Base-by-base conservation (phyloP, 73 alveolate species). In the Blepharisma stoltei region DNA sequence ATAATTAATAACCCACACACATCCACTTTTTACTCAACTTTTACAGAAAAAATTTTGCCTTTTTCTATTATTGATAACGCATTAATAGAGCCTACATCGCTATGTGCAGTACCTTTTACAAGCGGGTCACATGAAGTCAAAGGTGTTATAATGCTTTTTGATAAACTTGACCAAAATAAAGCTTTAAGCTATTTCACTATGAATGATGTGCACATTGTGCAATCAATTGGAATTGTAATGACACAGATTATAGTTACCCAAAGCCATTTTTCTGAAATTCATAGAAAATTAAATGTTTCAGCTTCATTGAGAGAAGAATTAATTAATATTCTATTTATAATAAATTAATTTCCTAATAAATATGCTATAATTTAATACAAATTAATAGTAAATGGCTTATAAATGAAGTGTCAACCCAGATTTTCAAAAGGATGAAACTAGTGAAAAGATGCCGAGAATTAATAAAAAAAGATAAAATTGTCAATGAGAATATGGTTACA, bases 1-100 rank as follows among this genome's bases (percentile, higher is more conserved):
- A 32, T 32, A 32, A 32, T 60, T 60, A 60, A n/a, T 20, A 60
- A 60, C 45, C 73, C 73, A 14, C 73, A 60, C 45, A 60, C 73
- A 18, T 60, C 73, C 45, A 25, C 73, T 18, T 25, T 60, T 20
- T 60, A 60, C 23, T n/a, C 73, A 9, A 60, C 14, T 1, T 60
- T 60, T 60, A n/a, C 73, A 14, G 46, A 8, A 25, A 60, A 60
- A 60, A n/a, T 60, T 25, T 11, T 14, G 23, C 46, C 46, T 18
- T 60, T 60, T 60, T 60, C 73, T 14, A 25, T 60, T 14, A n/a
- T 60, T 32, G 41, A 32, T 32, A 32, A 32, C 41, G 41, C 3
- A 32, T 32, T 32, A 32, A 32, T 32, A 32, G 41, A 32, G 0
- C 41, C 41, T 32, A 32, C 41, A 32, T 32, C 41, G 41, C 41